Conservation (phyloP, 106 monocot species). For the Acanthochlamys bracteata region DNA sequence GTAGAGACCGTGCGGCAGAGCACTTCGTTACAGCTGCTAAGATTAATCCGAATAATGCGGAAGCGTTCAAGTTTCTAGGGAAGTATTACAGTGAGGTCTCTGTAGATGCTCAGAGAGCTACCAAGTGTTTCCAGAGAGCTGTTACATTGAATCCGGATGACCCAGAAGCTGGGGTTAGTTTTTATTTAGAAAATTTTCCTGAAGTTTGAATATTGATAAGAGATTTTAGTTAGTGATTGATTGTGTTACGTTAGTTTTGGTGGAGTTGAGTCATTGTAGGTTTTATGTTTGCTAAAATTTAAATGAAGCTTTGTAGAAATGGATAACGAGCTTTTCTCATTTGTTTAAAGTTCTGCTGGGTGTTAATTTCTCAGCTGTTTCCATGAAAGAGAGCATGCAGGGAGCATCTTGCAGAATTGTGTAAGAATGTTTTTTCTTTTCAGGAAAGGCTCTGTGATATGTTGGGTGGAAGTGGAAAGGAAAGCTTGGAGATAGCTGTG, state of each 20-base stretch:
- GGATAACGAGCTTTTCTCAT: not conserved
- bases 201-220: not conserved
- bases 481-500: slow-evolving; percentile 66
- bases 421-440: slow-evolving; percentile 1
- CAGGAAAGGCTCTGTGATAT: slow-evolving; percentile 85
- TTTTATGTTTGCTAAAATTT: not conserved
- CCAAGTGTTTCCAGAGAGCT: slow-evolving; percentile 90
- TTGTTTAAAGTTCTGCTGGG: not conserved
- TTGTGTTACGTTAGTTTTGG: no score
- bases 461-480: slow-evolving; percentile 79
- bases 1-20: slow-evolving; percentile 51
- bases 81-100: slow-evolving; percentile 48
- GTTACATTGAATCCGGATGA: slow-evolving; percentile 63
- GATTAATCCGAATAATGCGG: slow-evolving; percentile 62
- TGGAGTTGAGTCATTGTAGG: not conserved
- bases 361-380: not conserved
- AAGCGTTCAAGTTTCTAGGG: slow-evolving; percentile 65
- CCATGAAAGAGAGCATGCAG: no score
- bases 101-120: slow-evolving; percentile 54
- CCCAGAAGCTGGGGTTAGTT: slow-evolving; percentile 77
- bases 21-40: slow-evolving; percentile 68
- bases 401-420: not conserved
- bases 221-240: not conserved
- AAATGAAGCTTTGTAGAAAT: not conserved
- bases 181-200: not conserved